Evolutionary conservation across 2,329 filamentous ascomycete species (phyloP).

Genomic region (Talaromyces sp.): DNA sequence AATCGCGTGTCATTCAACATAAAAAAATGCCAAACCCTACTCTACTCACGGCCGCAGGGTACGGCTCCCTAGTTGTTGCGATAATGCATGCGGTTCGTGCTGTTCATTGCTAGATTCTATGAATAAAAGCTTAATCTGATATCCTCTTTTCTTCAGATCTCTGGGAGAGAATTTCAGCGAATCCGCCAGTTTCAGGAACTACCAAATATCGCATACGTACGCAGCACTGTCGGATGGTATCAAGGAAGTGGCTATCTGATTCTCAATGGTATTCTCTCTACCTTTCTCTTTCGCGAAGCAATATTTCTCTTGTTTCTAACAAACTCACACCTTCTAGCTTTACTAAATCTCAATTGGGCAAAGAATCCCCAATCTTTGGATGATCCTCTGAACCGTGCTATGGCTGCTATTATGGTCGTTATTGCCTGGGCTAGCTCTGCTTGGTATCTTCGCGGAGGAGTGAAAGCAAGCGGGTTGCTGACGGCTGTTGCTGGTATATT

Average conservation of each 20-base stretch:
- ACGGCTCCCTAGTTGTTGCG: constrained; percentile 7
- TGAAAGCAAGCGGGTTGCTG: background rate
- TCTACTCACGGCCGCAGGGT: constrained; percentile 9
- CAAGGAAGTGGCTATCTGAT: background rate
- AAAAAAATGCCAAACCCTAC: constrained; percentile 9
- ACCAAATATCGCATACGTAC: constrained; percentile 19
- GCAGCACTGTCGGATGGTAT: constrained; percentile 21
- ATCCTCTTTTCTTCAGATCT: background rate
- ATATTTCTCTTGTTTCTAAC: background rate
- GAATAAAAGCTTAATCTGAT: background rate
- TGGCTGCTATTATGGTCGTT: background rate
- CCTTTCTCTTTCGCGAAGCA: background rate
- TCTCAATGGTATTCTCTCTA: background rate
- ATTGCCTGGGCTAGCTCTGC: background rate
- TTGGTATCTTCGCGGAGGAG: background rate
- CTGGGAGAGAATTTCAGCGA: constrained; percentile 4
- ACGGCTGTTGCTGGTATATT: background rate
- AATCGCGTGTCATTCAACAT: background rate
- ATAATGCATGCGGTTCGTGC: constrained; percentile 7
- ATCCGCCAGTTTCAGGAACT: constrained; percentile 17
- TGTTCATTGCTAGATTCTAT: background rate
- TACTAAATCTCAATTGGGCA: background rate
- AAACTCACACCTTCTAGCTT: background rate
- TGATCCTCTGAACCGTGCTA: background rate
- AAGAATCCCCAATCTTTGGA: background rate